Conservation (phyloP, 345 rosid species). For the Clausena lansium region DNA sequence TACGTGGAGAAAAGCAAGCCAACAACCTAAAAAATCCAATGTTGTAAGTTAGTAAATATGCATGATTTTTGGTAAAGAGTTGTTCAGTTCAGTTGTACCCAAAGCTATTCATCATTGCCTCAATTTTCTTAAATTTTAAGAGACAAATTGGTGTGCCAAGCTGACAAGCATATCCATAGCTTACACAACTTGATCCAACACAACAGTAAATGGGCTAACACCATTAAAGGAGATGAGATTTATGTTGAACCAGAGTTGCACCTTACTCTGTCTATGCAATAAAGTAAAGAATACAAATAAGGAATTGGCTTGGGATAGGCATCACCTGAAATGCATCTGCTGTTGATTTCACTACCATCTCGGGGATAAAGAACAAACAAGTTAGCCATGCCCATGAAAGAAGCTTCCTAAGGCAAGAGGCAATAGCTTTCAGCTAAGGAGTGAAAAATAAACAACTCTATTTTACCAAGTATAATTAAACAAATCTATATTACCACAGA, state of each 20-base stretch:
- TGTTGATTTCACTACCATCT: conserved; percentile 78
- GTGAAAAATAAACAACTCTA: neutral
- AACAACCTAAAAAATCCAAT: neutral
- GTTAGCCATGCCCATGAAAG: conserved; percentile 99
- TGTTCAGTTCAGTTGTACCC: neutral
- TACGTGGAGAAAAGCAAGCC: neutral
- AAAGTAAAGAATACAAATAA: neutral
- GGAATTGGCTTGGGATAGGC: neutral
- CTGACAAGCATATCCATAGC: neutral
- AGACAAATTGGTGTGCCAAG: neutral
- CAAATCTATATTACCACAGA: neutral
- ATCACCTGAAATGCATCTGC: conserved; percentile 62
- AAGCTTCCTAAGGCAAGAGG: conserved; percentile 71
- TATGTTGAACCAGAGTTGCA: neutral
- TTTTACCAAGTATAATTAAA: neutral
- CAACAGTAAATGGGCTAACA: neutral
- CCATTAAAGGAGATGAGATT: neutral
- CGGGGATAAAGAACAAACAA: conserved; percentile 91
- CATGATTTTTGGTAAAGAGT: neutral
- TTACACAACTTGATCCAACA: neutral
- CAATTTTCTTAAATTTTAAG: neutral
- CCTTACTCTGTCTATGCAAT: neutral
- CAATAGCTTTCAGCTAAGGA: conserved; percentile 29
- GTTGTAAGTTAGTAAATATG: neutral
- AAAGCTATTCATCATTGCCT: neutral